Evolutionary conservation across 495 filamentous ascomycete species (phyloP).

Genomic region (Penicillium odoratum): DNA sequence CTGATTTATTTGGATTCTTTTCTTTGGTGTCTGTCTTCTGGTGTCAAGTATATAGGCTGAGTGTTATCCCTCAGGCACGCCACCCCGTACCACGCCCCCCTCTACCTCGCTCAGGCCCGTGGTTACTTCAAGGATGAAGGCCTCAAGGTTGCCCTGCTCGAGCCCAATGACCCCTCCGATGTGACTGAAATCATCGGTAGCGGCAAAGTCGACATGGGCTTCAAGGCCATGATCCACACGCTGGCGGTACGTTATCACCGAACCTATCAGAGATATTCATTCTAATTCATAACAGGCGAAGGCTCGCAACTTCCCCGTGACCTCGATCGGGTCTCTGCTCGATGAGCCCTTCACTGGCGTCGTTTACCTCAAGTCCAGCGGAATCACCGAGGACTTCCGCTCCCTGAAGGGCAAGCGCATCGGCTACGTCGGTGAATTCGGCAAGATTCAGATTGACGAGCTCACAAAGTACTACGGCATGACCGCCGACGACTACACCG

Average conservation of each 20-base stretch:
- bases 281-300: conserved; percentile 50
- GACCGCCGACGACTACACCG: conserved; percentile 67
- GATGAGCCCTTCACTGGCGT: conserved; percentile 74
- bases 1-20: conserved; percentile 2
- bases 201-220: conserved; percentile 69
- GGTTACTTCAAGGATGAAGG: conserved; percentile 70
- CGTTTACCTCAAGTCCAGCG: conserved; percentile 66
- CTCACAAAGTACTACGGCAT: conserved; percentile 72
- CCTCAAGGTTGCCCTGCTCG: conserved; percentile 68
- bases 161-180: conserved; percentile 70
- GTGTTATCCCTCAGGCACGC: conserved; percentile 55
- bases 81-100: conserved; percentile 70
- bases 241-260: conserved; percentile 50
- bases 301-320: conserved; percentile 67
- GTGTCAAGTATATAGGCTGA: conserved; percentile 25
- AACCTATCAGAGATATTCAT: neutral
- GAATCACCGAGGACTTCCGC: conserved; percentile 64
- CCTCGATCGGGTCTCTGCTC: conserved; percentile 65
- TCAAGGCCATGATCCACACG: conserved; percentile 77
- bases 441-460: conserved; percentile 77
- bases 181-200: conserved; percentile 73
- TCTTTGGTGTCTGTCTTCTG: neutral
- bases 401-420: conserved; percentile 67
- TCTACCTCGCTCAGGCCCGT: conserved; percentile 68
- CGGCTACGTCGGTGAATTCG: conserved; percentile 72